Evolutionary conservation across 2,329 filamentous ascomycete genomes (phyloP).

Genomic region (Aspergillus sp.): DNA sequence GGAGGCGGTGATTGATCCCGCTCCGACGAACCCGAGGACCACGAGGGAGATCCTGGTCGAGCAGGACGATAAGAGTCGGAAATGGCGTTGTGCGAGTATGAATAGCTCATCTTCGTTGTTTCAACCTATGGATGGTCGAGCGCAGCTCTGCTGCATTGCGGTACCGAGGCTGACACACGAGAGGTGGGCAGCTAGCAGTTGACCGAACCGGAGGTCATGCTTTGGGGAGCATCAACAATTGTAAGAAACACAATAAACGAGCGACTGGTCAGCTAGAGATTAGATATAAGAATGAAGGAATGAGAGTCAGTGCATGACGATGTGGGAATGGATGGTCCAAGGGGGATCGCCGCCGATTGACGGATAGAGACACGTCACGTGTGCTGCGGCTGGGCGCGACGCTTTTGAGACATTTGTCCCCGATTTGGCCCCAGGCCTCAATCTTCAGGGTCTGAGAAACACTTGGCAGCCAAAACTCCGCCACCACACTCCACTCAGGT

Average conservation of each 20-base stretch:
- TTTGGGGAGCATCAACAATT: constrained; percentile 4
- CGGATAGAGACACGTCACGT: constrained; percentile 3
- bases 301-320: background rate
- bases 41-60: constrained; percentile 17
- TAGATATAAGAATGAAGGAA: background rate
- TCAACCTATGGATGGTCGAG: constrained; percentile 18
- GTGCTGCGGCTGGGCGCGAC: background rate
- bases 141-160: constrained; percentile 24
- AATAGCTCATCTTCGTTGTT: constrained; percentile 37
- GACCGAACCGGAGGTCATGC: background rate
- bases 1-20: constrained; percentile 25
- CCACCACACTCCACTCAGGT: no score
- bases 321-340: background rate
- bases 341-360: constrained; percentile 4
- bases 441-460: no score
- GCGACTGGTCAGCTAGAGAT: background rate
- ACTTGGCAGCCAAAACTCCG: no score
- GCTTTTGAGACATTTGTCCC: background rate
- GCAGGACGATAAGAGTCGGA: constrained; percentile 30
- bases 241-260: background rate
- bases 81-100: constrained; percentile 32
- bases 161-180: constrained; percentile 12
- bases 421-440: background rate
- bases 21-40: constrained; percentile 12
- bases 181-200: background rate